Evolutionary conservation across 1,284 basidiomycete species (phyloP), one percentile per base, ranked within the genome.

Genomic region (Wolfiporia cocos): DNA sequence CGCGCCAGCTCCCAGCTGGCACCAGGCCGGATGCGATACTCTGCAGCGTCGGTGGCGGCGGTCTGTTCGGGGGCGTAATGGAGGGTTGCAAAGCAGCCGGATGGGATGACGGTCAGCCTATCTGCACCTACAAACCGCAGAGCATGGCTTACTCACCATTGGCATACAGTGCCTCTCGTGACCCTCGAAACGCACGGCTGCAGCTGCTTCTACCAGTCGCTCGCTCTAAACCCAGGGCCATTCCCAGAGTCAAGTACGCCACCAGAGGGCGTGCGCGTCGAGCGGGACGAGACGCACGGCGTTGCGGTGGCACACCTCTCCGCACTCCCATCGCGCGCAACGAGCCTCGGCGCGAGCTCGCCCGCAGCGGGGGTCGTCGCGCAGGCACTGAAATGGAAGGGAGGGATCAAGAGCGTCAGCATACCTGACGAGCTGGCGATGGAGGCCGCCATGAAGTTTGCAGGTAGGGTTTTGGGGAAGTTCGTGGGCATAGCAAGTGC

Each of bases 11-110:
- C 2, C 59, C 62, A 3, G 30, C 35, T 4, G 53, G 44, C 0
- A 44, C 34, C 5, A 74, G 71, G 50, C 86, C 86, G 2, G 75
- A 81, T 48, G 83, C 81, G 1, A 78, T 88, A 33, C 75, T 88
- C 47, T 87, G 86, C 51, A 81, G 79, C 42, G 82, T 87, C 7
- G 86, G 86, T 20, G 84, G 86, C 0, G 84, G 71, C 1, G 84
- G 86, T 1, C 63, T 88, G 1, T 61, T 85, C 2, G 81, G 78
- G 12, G 85, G 86, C 0, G 62, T 86, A 32, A 74, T 88, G 28
- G 58, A 68, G 5, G 85, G 84, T 5, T 86, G 81, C 50, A 69
- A 69, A 47, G 58, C 58, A 1, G 68, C 72, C 0, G 74, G 72
- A 14, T 87, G 85, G 84, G 74, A 78, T 35, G 69, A 79, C 40